Evolutionary conservation across 176 grass and related monocot species (phyloP), one percentile per base, ranked within the genome.

Genomic region (Avena sativa): DNA sequence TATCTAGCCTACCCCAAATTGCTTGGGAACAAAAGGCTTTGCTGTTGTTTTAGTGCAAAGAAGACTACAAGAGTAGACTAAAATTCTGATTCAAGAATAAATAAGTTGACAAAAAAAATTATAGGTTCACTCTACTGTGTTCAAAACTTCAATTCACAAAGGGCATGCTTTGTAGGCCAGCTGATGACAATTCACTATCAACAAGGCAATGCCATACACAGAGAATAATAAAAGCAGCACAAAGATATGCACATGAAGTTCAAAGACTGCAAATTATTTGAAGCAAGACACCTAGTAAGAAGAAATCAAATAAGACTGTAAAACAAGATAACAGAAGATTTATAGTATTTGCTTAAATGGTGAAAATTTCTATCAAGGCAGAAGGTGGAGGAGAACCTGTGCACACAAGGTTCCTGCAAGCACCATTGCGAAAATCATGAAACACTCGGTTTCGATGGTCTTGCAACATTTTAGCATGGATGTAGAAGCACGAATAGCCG

Each of bases 391-490:
- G 20, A 56, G 68, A 83, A 97, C 95, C 95, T 91, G 95, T 97
- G 75, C 95, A 97, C 82, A 97, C 95, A 86, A 97, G 92, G 80
- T 97, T 97, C 76, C 95, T 89, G 84, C 95, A 97, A 87, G 95
- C 95, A 71, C 95, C 95, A 85, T 97, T 97, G 61, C 95, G 95
- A 63, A 97, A 97, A 81, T 97, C 95, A 90, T 97, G 95, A 76
- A 97, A 97, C 38, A 95, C 93, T n/a, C 93, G 44, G 82, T 97
- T 97, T 59, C 95, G 87, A 76, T 97, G 95, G 71, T 95, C 93
- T 92, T 97, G 95, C 79, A 97, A 88, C 93, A 97, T 97, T 85
- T 97, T 97, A 83, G 95, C 95, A 81, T 97, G 95, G 81, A 97
- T 97, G 61, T 97, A 97, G 89, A 97, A 97, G 88, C 95, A 97